Evolutionary conservation across 108 stramenopile species (phyloP).

Genomic region (Nitzschia putrida): DNA sequence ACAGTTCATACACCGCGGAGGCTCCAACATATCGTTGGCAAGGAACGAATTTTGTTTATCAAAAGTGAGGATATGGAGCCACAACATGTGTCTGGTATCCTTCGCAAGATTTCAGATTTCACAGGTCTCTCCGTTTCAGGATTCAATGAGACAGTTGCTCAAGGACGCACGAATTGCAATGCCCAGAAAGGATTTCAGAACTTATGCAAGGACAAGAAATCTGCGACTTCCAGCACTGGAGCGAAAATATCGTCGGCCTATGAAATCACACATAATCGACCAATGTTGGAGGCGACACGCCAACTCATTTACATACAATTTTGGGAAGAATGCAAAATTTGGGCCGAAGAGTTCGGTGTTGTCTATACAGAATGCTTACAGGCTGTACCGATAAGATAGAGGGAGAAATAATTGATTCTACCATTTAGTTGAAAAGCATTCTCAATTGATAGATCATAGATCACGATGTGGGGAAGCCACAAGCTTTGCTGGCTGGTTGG

Average conservation of each 20-base stretch:
- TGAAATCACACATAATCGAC: conserved; percentile 4
- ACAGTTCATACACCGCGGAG: conserved; percentile 10
- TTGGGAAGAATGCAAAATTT: conserved; percentile 21
- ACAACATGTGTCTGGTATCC: neutral
- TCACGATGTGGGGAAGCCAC: too few species aligned
- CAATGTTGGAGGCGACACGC: conserved; percentile 7
- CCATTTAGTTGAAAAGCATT: too few species aligned
- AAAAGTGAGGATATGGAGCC: neutral
- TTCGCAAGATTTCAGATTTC: neutral
- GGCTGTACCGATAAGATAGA: neutral
- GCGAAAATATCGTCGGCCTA: neutral
- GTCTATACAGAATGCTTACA: conserved; percentile 2
- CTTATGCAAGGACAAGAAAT: neutral
- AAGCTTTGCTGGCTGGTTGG: too few species aligned
- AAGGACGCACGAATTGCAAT: conserved; percentile 14
- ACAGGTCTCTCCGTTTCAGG: neutral
- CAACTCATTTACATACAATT: conserved; percentile 19
- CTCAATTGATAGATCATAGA: too few species aligned
- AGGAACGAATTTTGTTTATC: conserved; percentile 17
- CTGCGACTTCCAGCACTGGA: neutral
- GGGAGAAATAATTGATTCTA: too few species aligned
- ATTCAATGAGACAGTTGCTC: neutral
- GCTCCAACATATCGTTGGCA: conserved; percentile 7
- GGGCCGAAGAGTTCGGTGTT: conserved; percentile 19
- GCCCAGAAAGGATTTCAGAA: conserved; percentile 7